Conservation (phyloP, 768 basidiomycete species). For the Trametes punicea region DNA sequence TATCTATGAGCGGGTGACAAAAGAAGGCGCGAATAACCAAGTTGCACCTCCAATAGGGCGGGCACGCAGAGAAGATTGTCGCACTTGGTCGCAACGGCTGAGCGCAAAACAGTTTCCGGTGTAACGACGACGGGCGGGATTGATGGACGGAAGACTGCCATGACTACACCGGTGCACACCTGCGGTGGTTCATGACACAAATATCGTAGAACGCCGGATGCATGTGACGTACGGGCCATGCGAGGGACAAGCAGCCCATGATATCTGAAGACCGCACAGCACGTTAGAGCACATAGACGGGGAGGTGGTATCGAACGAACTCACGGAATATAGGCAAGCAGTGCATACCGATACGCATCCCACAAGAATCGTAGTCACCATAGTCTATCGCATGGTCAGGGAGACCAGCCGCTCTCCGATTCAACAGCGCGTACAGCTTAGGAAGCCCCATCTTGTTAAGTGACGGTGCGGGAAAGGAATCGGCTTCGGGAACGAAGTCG, state of each 20-base stretch:
- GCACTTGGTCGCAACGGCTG: slow-evolving; percentile 7
- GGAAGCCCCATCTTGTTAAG: slow-evolving; percentile 18
- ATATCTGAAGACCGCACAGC: background rate
- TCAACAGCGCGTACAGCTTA: slow-evolving; percentile 8
- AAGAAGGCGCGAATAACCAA: background rate
- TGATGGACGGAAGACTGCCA: slow-evolving; percentile 25
- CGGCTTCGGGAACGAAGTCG: slow-evolving; percentile 31
- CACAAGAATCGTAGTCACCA: slow-evolving; percentile 21
- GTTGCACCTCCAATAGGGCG: slow-evolving; percentile 27
- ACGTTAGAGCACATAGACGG: background rate
- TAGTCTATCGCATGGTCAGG: background rate
- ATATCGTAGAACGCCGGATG: background rate
- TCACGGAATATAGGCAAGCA: slow-evolving; percentile 27
- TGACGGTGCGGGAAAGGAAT: slow-evolving; percentile 19
- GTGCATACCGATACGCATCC: slow-evolving; percentile 18
- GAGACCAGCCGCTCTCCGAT: background rate
- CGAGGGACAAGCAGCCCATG: slow-evolving; percentile 6
- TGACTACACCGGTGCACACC: slow-evolving; percentile 15
- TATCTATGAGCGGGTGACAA: background rate
- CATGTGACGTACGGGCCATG: slow-evolving; percentile 2
- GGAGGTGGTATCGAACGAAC: background rate
- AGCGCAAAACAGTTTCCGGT: slow-evolving; percentile 20
- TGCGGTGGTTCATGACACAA: background rate
- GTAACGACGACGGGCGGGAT: slow-evolving; percentile 24
- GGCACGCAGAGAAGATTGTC: slow-evolving; percentile 23